A percentile compares a stretch with the other conserved stretches of the same genome.
These are phyloP conservation scores for Cutaneotrichosporon spelunceum DNA, from an alignment of 1,284 basidiomycete genomes.

Conservation along the genomic window DNA sequence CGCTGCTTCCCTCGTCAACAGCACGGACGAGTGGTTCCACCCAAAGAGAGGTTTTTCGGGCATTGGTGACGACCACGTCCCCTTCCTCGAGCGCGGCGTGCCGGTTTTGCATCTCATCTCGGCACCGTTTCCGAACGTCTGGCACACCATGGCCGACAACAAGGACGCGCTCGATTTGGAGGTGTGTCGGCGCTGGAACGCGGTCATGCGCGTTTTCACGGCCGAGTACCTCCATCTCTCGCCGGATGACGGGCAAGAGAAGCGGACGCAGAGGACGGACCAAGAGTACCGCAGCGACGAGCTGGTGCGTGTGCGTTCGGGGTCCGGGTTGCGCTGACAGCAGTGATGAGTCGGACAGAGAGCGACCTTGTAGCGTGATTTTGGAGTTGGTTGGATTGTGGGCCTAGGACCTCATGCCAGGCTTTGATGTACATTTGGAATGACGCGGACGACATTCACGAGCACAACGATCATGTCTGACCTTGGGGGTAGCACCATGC, in stretches of 20 bases:
- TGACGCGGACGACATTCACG: no score
- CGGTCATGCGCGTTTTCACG: conserved; percentile 81
- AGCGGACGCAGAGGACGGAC: neutral
- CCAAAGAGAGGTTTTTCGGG: conserved; percentile 54
- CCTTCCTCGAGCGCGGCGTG: conserved; percentile 81
- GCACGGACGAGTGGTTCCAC: conserved; percentile 45
- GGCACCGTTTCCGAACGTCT: conserved; percentile 82
- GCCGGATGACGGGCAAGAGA: conserved; percentile 22
- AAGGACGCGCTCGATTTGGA: conserved; percentile 77
- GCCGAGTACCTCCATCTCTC: conserved; percentile 80
- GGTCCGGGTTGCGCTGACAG: neutral
- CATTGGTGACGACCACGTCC: conserved; percentile 92
- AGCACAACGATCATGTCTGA: no score
- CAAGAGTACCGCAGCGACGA: conserved; percentile 9
- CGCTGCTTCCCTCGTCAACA: conserved; percentile 32
- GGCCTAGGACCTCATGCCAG: no score
- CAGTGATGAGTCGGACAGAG: neutral
- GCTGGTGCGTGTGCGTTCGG: conserved; percentile 9
- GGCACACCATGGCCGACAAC: conserved; percentile 86
- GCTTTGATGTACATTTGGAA: neutral
- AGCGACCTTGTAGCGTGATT: neutral
- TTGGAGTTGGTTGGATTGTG: no score
- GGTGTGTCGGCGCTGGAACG: conserved; percentile 84
- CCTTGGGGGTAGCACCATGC: no score
- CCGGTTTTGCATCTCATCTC: conserved; percentile 87